Percentiles rank a stretch among this genome's conserved stretches.
Evolutionary conservation across 2,329 filamentous ascomycete genomes (phyloP).

Genomic region (Pezicula carpinea): DNA sequence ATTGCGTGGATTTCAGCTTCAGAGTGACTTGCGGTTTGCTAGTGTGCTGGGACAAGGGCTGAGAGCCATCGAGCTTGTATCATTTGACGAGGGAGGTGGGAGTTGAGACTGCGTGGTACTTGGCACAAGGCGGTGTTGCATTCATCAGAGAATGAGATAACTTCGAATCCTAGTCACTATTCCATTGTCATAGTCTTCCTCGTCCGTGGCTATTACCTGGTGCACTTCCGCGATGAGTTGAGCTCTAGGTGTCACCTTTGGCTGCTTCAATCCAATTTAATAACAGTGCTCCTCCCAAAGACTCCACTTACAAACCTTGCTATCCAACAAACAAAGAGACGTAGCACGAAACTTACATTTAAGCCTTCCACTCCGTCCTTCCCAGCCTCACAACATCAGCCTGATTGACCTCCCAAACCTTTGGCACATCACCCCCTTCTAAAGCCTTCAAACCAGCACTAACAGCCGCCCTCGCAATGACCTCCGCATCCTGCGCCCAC

Average conservation of each 20-base stretch:
- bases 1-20: not conserved
- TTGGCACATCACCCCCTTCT: conserved; percentile 37
- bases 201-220: no score
- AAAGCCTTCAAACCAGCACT: conserved; percentile 39
- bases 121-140: not conserved
- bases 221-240: no score
- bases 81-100: no score
- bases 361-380: conserved; percentile 33
- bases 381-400: conserved; percentile 47
- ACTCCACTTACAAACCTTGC: not conserved
- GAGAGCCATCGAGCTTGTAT: not conserved
- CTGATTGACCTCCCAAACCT: conserved; percentile 43
- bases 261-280: not conserved
- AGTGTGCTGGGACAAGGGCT: no score
- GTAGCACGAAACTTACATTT: not conserved
- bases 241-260: no score
- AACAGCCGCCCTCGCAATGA: conserved; percentile 52
- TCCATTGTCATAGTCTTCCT: not conserved
- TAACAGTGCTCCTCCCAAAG: not conserved
- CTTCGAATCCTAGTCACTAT: not conserved
- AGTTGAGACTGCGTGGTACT: not conserved
- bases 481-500: conserved; percentile 62
- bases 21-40: no score
- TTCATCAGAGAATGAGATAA: no score
- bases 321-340: not conserved